Evolutionary conservation across 129 eudicot species (phyloP).

Genomic region (Lonicera japonica): DNA sequence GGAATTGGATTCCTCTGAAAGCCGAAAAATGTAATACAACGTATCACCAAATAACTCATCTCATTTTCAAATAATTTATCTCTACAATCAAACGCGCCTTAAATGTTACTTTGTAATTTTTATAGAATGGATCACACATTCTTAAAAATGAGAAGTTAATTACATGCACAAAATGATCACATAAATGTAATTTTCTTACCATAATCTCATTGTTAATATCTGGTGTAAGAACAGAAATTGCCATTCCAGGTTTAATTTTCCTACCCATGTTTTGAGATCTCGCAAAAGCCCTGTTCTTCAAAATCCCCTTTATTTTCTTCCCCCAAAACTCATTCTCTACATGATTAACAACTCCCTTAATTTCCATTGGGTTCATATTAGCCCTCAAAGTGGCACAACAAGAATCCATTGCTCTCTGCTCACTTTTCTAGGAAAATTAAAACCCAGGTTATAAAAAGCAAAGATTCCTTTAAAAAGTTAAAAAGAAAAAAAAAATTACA

Average conservation of each 20-base stretch:
- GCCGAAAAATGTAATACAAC: too few species aligned
- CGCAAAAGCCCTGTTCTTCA: slow-evolving; percentile 17
- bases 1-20: too few species aligned
- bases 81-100: too few species aligned
- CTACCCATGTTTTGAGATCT: slow-evolving; percentile 27
- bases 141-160: neutral
- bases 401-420: slow-evolving; percentile 35
- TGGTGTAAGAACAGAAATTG: slow-evolving; percentile 59
- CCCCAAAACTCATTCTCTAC: slow-evolving; percentile 46
- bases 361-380: slow-evolving; percentile 21
- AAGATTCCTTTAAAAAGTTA: neutral
- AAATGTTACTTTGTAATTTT: too few species aligned
- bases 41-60: too few species aligned
- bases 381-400: slow-evolving; percentile 44
- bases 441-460: neutral
- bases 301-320: slow-evolving; percentile 27
- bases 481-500: neutral
- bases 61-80: too few species aligned
- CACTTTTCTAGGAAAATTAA: neutral
- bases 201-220: slow-evolving; percentile 50
- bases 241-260: slow-evolving; percentile 47
- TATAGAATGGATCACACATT: too few species aligned
- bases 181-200: slow-evolving; percentile 18
- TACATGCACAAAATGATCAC: neutral
- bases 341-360: slow-evolving; percentile 12